Evolutionary conservation across 2,329 filamentous ascomycete species (phyloP).

Genomic region (Talaromyces amestolkiae): DNA sequence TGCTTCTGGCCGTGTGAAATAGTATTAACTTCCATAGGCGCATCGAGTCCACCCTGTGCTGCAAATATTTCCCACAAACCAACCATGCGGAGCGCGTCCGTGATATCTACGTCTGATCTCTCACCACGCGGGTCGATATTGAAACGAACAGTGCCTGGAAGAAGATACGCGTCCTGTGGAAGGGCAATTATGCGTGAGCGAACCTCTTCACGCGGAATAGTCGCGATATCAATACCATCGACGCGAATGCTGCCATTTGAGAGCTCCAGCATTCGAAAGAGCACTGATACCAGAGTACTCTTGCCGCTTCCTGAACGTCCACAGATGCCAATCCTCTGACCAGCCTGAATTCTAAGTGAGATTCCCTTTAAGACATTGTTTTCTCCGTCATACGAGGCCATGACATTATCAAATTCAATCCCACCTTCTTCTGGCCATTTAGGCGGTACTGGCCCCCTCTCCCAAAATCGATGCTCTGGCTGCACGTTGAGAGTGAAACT

Average conservation of each 20-base stretch:
- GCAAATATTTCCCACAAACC: background rate
- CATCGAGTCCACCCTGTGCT: background rate
- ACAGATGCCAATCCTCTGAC: slow-evolving; percentile 42
- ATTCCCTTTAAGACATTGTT: slow-evolving; percentile 40
- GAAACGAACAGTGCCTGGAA: background rate
- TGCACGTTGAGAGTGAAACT: too few species aligned
- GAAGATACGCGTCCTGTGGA: background rate
- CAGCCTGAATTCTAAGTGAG: slow-evolving; percentile 44
- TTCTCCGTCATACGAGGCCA: slow-evolving; percentile 42
- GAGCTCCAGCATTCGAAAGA: slow-evolving; percentile 44
- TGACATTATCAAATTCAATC: slow-evolving; percentile 44
- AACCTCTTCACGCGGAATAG: slow-evolving; percentile 37
- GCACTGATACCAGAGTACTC: slow-evolving; percentile 39
- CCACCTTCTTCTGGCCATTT: slow-evolving; percentile 45
- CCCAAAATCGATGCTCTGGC: slow-evolving; percentile 43
- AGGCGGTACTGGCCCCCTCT: slow-evolving; percentile 26
- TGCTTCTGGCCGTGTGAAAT: background rate
- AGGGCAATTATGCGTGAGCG: slow-evolving; percentile 28
- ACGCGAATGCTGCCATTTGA: slow-evolving; percentile 41
- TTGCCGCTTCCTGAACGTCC: slow-evolving; percentile 45
- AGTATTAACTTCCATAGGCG: background rate
- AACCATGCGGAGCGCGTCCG: background rate
- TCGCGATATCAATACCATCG: slow-evolving; percentile 43
- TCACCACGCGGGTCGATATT: background rate
- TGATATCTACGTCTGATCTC: background rate